Percentiles rank a stretch among this genome's conserved stretches.
Evolutionary conservation across 768 basidiomycete genomes (phyloP).

Genomic region (Paxillus rubicundulus): DNA sequence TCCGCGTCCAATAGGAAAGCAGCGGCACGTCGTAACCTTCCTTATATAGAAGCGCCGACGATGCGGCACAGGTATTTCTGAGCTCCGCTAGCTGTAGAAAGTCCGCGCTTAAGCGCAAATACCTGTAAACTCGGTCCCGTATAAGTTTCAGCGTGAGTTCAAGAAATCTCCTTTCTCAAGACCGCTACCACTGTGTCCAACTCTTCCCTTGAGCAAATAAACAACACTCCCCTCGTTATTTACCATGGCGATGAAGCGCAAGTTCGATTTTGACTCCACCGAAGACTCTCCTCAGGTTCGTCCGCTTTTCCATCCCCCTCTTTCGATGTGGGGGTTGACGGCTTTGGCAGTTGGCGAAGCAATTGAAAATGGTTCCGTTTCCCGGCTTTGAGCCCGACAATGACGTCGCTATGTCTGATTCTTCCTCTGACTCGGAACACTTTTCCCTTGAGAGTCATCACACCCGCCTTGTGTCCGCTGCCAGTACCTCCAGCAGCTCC

Average conservation of each 20-base stretch:
- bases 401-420: slow-evolving; percentile 70
- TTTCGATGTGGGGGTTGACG: slow-evolving; percentile 19
- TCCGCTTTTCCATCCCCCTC: slow-evolving; percentile 17
- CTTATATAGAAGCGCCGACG: slow-evolving; percentile 9
- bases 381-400: slow-evolving; percentile 60
- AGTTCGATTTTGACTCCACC: slow-evolving; percentile 59
- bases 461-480: slow-evolving; percentile 61
- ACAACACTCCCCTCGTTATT: slow-evolving; percentile 8
- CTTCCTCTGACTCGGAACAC: slow-evolving; percentile 56
- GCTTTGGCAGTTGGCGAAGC: slow-evolving; percentile 52
- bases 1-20: slow-evolving; percentile 27
- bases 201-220: not conserved
- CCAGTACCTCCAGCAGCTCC: slow-evolving; percentile 52
- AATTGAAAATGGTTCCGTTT: slow-evolving; percentile 73
- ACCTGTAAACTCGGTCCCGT: slow-evolving; percentile 23
- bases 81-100: slow-evolving; percentile 14
- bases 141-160: slow-evolving; percentile 32
- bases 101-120: slow-evolving; percentile 28
- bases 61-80: slow-evolving; percentile 14
- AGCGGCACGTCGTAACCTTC: slow-evolving; percentile 12
- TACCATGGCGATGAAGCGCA: slow-evolving; percentile 73
- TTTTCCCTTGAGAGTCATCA: slow-evolving; percentile 53
- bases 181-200: slow-evolving; percentile 10
- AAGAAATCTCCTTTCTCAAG: slow-evolving; percentile 24
- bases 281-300: slow-evolving; percentile 50